Conservation (phyloP, 306 rosid genomes). For the Prunus salicina region DNA sequence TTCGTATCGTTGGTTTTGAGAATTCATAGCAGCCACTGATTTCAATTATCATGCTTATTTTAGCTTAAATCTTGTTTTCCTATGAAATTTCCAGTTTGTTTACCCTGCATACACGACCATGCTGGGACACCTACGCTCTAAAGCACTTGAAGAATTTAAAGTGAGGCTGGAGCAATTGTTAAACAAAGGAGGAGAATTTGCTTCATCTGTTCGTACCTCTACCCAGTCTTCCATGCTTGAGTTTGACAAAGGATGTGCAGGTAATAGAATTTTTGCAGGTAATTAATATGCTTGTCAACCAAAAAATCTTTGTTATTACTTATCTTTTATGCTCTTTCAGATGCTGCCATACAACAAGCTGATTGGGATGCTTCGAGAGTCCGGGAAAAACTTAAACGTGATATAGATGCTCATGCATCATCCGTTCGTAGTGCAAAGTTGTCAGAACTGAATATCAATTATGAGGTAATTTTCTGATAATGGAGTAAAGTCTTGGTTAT, state of each 20-base stretch:
- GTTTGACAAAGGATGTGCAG: slow-evolving; percentile 54
- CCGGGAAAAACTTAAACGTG: slow-evolving; percentile 60
- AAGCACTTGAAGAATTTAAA: slow-evolving; percentile 52
- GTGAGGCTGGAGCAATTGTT: slow-evolving; percentile 41
- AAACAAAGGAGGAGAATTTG: slow-evolving; percentile 65
- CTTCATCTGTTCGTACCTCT: slow-evolving; percentile 45
- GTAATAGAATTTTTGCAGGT: not conserved
- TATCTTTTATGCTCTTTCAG: slow-evolving; percentile 34
- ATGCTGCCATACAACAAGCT: slow-evolving; percentile 53
- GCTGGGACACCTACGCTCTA: slow-evolving; percentile 69
- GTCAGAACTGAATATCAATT: slow-evolving; percentile 36
- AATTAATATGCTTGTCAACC: not conserved
- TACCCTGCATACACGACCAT: slow-evolving; percentile 57
- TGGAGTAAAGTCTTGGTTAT: slow-evolving; percentile 7
- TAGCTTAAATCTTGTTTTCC: not conserved
- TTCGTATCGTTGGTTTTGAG: not conserved
- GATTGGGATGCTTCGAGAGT: slow-evolving; percentile 65
- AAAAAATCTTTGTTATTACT: not conserved
- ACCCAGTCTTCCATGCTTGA: slow-evolving; percentile 40
- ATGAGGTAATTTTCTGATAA: slow-evolving; percentile 48
- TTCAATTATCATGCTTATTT: not conserved
- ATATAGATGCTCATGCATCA: slow-evolving; percentile 55
- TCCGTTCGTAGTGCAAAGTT: slow-evolving; percentile 52
- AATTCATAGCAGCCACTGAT: not conserved
- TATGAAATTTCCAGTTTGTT: slow-evolving; percentile 56